These are phyloP conservation scores for Zopfia rhizophila DNA, from an alignment of 2,329 filamentous ascomycete species.

Conservation along the genomic window DNA sequence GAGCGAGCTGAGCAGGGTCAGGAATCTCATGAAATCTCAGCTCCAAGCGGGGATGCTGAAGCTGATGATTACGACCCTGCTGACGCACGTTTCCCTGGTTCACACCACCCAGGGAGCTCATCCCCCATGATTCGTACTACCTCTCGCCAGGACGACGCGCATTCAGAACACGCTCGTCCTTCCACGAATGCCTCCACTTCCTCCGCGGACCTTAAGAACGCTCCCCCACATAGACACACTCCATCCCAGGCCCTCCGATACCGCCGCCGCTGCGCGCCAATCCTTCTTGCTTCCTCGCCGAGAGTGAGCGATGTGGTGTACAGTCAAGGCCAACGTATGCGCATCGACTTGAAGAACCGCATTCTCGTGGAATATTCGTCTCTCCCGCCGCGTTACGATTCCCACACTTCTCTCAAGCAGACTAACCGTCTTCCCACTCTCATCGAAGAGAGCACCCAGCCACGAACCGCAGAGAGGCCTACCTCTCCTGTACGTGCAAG, in stretches of 20 bases:
- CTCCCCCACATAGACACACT: slow-evolving; percentile 42
- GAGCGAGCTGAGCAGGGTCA: slow-evolving; percentile 20
- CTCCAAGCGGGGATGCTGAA: slow-evolving; percentile 36
- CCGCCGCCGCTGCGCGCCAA: slow-evolving; percentile 59
- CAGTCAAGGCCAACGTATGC: slow-evolving; percentile 53
- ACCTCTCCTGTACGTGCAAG: slow-evolving; percentile 38
- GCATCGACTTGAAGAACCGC: slow-evolving; percentile 56
- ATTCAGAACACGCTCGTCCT: slow-evolving; percentile 27
- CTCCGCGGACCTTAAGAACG: slow-evolving; percentile 43
- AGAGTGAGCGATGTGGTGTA: slow-evolving; percentile 60
- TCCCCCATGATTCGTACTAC: slow-evolving; percentile 23
- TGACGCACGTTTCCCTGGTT: slow-evolving; percentile 47
- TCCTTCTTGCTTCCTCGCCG: slow-evolving; percentile 55
- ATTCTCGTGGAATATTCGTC: slow-evolving; percentile 55
- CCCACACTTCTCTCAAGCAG: slow-evolving; percentile 48
- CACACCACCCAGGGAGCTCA: slow-evolving; percentile 23
- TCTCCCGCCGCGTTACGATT: slow-evolving; percentile 58
- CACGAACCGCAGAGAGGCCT: slow-evolving; percentile 27
- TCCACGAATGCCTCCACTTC: slow-evolving; percentile 24
- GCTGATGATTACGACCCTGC: slow-evolving; percentile 51
- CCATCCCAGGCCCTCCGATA: slow-evolving; percentile 55
- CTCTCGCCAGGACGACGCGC: slow-evolving; percentile 31
- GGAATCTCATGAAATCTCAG: slow-evolving; percentile 12
- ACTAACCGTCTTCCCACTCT: slow-evolving; percentile 15
- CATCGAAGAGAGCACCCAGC: slow-evolving; percentile 1